A percentile compares a stretch with the other conserved stretches of the same genome.
Conservation (phyloP, 129 eudicot species). For the Helianthus annuus region HanXRQr2.0-SUNRISE NC_035449.2:6126205-6126704, state of each 20-base stretch:
- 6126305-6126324: not conserved
- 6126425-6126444: not conserved
- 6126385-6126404: not conserved
- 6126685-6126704: conserved; percentile 25
- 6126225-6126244: too few species aligned
- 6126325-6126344: too few species aligned
- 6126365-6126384: not conserved
- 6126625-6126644: conserved; percentile 14
- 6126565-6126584: conserved; percentile 16
- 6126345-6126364: not conserved
- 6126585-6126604: conserved; percentile 26
- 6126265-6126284: not conserved
- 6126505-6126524: not conserved
- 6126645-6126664: conserved; percentile 19
- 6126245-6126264: not conserved
- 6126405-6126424: not conserved
- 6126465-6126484: not conserved
- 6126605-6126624: conserved; percentile 40
- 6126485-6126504: not conserved
- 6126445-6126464: not conserved
- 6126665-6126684: conserved; percentile 26
- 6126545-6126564: conserved; percentile 22
- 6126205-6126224: not conserved
- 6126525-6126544: not conserved
- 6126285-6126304: not conserved